Conservation (phyloP, 371 early-diverging fungal genomes). For the Mycotypha africana region DNA sequence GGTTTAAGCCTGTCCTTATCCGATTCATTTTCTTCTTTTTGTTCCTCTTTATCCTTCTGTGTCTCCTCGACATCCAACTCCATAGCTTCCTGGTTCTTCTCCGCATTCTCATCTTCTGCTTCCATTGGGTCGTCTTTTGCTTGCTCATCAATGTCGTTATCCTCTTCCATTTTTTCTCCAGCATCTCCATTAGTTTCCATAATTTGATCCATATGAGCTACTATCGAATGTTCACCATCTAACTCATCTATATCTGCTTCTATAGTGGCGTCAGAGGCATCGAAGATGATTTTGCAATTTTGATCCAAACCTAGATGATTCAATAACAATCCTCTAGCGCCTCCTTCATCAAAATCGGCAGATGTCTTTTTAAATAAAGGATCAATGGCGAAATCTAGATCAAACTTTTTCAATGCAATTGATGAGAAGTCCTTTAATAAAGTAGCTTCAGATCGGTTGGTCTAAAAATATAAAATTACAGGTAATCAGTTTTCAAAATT, state of each 20-base stretch:
- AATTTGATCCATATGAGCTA: constrained; percentile 24
- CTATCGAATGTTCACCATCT: constrained; percentile 23
- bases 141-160: constrained; percentile 3
- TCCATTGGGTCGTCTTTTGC: neutral
- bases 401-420: constrained; percentile 83
- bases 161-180: constrained; percentile 1
- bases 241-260: constrained; percentile 26
- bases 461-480: constrained; percentile 12
- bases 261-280: constrained; percentile 77
- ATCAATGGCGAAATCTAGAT: constrained; percentile 90
- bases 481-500: too few species aligned
- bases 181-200: constrained; percentile 8
- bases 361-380: constrained; percentile 97
- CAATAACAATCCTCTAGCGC: constrained; percentile 87
- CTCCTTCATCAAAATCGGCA: constrained; percentile 98
- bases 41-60: neutral
- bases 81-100: too few species aligned
- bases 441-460: constrained; percentile 56
- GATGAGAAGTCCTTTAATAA: constrained; percentile 75
- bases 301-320: constrained; percentile 79
- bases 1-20: neutral
- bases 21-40: neutral
- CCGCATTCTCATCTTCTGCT: too few species aligned
- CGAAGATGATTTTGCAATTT: constrained; percentile 90
- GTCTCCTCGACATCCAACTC: neutral